Base-by-base conservation (phyloP, 148 eudicot genomes). In the Heliamphora exappendiculata region DNA sequence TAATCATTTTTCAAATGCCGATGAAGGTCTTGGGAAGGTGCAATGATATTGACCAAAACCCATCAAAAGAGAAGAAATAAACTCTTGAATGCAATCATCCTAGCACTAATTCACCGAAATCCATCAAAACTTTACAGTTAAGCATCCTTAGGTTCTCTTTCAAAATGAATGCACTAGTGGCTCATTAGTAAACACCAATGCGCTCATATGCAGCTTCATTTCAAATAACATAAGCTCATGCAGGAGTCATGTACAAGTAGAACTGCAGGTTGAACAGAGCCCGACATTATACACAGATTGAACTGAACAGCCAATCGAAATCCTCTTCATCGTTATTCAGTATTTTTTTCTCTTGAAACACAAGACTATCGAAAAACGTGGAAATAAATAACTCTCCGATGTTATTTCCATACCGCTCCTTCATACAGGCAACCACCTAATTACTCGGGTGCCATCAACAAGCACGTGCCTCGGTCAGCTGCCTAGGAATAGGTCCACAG, bases 401-500 rank as follows among this genome's bases (percentile, higher is more conserved):
- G 26, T 74, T 57, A 73, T 71, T 81, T 57, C 74, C 73, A 59
- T 22, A 45, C 33, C 50, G 24, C 67, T 31, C 58, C 17, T 41
- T 44, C 49, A 60, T 50, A 67, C 64, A 28, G 55, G 39, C 57
- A 57, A 51, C 55, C 69, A 12, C 31, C 42, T 24, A 16, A 68
- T 3, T 36, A 34, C 42, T 3, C 37, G 10, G 66, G 44, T 42
- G 26, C 59, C 24, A n/a, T 75, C 67, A 87, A 73, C 86, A 87
- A 66, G 90, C 90, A 20, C 85, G 86, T 5, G 88, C 86, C 57
- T 83, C 90, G 0, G 90, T 79, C 54, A 85, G 72, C 81, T 81
- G 87, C 79, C 86, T 79, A 31, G 64, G 58, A n/a, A 83, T 80
- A 28, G 90, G 85, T 55, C 81, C 78, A 55, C 37, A 76, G 51